Evolutionary conservation across 257 asterid genomes (phyloP).

Genomic region (Vinca minor): DNA sequence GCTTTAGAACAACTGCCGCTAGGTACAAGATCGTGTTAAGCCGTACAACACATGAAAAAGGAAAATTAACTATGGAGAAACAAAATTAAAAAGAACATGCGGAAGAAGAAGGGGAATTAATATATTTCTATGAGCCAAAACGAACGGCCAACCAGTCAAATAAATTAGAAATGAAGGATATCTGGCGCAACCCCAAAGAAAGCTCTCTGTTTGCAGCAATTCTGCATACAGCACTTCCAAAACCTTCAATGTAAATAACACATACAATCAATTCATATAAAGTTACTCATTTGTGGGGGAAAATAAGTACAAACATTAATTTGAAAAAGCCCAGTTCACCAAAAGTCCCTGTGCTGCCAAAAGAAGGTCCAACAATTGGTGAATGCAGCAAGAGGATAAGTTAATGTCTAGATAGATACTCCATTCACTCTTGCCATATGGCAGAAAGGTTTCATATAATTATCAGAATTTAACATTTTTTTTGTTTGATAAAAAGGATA

Average conservation of each 20-base stretch:
- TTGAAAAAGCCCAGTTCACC: background rate
- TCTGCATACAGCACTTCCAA: conserved; percentile 70
- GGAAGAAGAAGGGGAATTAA: conserved; percentile 5
- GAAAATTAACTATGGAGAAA: background rate
- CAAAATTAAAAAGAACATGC: background rate
- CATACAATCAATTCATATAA: background rate
- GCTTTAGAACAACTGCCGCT: conserved; percentile 94
- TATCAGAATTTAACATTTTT: background rate
- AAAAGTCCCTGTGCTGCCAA: background rate
- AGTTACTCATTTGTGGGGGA: background rate
- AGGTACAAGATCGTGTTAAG: conserved; percentile 55
- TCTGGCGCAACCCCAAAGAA: conserved; percentile 72
- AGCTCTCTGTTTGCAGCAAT: conserved; percentile 69
- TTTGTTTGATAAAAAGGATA: background rate
- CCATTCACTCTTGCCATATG: background rate
- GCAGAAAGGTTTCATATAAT: background rate
- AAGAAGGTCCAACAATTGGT: background rate
- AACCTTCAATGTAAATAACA: conserved; percentile 36
- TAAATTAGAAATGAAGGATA: conserved; percentile 52
- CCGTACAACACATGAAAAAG: conserved; percentile 24
- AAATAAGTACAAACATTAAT: background rate
- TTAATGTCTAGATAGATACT: background rate
- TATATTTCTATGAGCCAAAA: background rate
- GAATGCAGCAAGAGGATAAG: background rate
- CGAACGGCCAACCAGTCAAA: background rate